These are phyloP conservation scores for Geotrichum candidum DNA, from an alignment of 1,139 yeast genomes.

Conservation along the genomic window DNA sequence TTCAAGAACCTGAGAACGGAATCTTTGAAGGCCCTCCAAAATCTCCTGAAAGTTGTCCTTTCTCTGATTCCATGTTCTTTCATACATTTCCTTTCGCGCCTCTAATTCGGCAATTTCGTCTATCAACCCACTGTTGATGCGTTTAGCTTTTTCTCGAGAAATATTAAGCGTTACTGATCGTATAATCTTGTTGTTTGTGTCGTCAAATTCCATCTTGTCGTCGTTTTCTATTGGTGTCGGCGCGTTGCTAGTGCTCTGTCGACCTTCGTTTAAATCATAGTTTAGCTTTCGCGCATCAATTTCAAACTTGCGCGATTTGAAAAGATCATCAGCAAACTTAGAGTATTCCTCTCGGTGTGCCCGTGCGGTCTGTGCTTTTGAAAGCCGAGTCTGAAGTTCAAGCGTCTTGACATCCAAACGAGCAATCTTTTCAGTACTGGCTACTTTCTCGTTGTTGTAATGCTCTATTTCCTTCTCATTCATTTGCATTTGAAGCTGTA, in stretches of 20 bases:
- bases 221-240: neutral
- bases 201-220: neutral
- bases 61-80: slow-evolving; percentile 26
- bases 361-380: slow-evolving; percentile 25
- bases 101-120: slow-evolving; percentile 30
- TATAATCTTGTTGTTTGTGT: slow-evolving; percentile 9
- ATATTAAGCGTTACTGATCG: slow-evolving; percentile 26
- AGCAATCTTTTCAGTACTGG: slow-evolving; percentile 19
- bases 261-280: slow-evolving; percentile 10
- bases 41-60: slow-evolving; percentile 26
- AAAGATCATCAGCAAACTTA: slow-evolving; percentile 27
- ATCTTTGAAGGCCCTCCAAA: slow-evolving; percentile 23
- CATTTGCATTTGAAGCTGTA: slow-evolving; percentile 28
- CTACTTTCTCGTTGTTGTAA: slow-evolving; percentile 22
- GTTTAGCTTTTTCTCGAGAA: slow-evolving; percentile 26
- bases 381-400: slow-evolving; percentile 26
- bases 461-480: slow-evolving; percentile 24
- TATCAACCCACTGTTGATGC: slow-evolving; percentile 23
- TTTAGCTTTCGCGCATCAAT: slow-evolving; percentile 7
- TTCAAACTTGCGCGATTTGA: slow-evolving; percentile 25
- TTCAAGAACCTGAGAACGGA: slow-evolving; percentile 21
- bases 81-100: slow-evolving; percentile 22
- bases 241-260: neutral
- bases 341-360: slow-evolving; percentile 29
- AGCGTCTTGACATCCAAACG: slow-evolving; percentile 21